Percentiles rank a stretch among this genome's conserved stretches.
These are phyloP conservation scores for Scleromitrula shiraiana DNA, from an alignment of 2,329 filamentous ascomycete species.

Conservation along the genomic window DNA sequence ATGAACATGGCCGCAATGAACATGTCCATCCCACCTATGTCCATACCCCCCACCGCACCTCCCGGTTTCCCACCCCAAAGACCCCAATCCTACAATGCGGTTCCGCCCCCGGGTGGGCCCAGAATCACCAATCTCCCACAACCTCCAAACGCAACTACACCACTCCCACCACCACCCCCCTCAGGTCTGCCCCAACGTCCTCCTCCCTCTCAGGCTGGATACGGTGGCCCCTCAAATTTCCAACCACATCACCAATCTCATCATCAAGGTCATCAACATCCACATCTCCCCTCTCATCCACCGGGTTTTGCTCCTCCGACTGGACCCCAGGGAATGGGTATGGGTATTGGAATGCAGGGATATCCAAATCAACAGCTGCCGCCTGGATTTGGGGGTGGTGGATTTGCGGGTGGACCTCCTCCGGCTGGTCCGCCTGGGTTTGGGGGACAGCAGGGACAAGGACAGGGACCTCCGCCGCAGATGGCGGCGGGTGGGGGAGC, in stretches of 20 bases:
- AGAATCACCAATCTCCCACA: too few relatives aligned
- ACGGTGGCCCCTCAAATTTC: conserved; percentile 55
- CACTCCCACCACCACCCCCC: conserved; percentile 48
- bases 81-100: conserved; percentile 23
- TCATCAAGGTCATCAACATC: conserved; percentile 2
- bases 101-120: conserved; percentile 27
- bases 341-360: too few relatives aligned
- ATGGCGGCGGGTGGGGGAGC: conserved; percentile 16
- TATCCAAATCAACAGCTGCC: too few relatives aligned
- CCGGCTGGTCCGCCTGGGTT: conserved; percentile 29
- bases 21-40: conserved; percentile 1
- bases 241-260: conserved; percentile 27
- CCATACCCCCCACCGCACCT: conserved; percentile 16
- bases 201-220: conserved; percentile 60
- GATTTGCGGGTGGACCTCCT: too few relatives aligned
- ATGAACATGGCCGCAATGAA: too few relatives aligned
- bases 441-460: conserved; percentile 17
- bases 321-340: not conserved
- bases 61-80: conserved; percentile 22
- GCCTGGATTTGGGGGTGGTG: conserved; percentile 12
- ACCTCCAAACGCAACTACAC: conserved; percentile 40
- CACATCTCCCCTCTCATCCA: conserved; percentile 19
- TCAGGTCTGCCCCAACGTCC: conserved; percentile 54
- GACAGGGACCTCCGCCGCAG: too few relatives aligned
- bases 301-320: not conserved